Percentiles rank a stretch among this genome's conserved stretches.
Conservation (phyloP, 352 stramenopile species). For the Pythium periplocum region DNA sequence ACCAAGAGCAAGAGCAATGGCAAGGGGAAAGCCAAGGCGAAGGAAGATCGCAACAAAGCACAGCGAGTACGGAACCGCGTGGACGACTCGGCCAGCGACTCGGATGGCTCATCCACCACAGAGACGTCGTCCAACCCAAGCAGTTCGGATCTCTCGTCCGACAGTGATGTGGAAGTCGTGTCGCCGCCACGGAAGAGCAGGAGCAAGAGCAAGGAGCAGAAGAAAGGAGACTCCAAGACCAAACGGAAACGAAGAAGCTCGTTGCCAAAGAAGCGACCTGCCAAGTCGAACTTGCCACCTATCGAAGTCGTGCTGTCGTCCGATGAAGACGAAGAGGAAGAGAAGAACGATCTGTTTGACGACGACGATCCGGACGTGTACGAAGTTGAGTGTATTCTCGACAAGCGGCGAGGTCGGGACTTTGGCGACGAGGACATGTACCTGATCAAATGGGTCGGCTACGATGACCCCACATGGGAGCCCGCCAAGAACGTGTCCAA, state of each 20-base stretch:
- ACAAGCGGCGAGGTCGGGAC: conserved; percentile 36
- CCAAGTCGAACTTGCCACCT: conserved; percentile 45
- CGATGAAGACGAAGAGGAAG: conserved; percentile 51
- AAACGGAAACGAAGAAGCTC: conserved; percentile 6
- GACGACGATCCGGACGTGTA: conserved; percentile 76
- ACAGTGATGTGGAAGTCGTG: conserved; percentile 2
- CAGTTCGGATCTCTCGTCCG: conserved; percentile 8
- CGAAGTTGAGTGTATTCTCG: conserved; percentile 68
- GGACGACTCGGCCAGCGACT: conserved; percentile 6
- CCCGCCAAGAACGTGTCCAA: conserved; percentile 72
- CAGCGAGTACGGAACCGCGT: not conserved
- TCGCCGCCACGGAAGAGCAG: conserved; percentile 7
- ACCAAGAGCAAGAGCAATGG: conserved; percentile 14
- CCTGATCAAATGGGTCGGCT: conserved; percentile 80
- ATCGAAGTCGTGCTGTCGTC: conserved; percentile 60
- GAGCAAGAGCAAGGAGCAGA: conserved; percentile 9
- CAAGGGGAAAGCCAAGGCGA: conserved; percentile 18
- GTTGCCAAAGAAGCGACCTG: conserved; percentile 25
- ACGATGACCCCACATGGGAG: conserved; percentile 77
- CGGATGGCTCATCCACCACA: conserved; percentile 13
- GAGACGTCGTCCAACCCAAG: conserved; percentile 14
- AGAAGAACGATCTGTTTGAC: conserved; percentile 74
- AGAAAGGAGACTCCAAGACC: conserved; percentile 5
- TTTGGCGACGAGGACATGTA: conserved; percentile 67
- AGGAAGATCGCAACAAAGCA: conserved; percentile 1